Conservation (phyloP, 139 green algal species). For the Spirogloea muscicola region DNA sequence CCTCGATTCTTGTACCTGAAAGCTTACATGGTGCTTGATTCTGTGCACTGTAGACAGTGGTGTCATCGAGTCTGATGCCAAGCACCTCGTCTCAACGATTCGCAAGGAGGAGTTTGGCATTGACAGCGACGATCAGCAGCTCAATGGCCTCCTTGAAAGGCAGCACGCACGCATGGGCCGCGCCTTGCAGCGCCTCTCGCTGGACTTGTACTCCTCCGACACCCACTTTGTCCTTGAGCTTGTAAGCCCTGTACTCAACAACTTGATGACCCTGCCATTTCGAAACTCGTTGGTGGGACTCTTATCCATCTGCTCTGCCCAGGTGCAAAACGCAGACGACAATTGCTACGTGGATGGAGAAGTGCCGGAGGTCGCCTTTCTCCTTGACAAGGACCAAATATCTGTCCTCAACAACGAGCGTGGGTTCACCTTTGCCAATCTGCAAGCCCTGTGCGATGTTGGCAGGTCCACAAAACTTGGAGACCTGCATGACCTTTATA, state of each 20-base stretch:
- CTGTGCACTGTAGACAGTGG: too few species aligned
- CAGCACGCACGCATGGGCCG: not conserved
- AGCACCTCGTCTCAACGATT: not conserved
- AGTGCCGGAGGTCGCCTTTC: not conserved
- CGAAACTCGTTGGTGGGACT: too few species aligned
- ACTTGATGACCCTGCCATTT: too few species aligned
- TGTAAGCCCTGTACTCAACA: too few species aligned
- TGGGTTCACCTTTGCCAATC: not conserved
- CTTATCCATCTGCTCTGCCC: not conserved
- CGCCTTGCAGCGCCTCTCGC: not conserved
- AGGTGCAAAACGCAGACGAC: slow-evolving; percentile 2
- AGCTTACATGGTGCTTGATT: too few species aligned
- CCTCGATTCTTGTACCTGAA: too few species aligned
- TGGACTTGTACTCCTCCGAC: not conserved
- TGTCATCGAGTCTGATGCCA: too few species aligned
- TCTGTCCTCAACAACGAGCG: not conserved
- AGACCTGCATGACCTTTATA: not conserved
- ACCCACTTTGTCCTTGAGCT: slow-evolving; percentile 5
- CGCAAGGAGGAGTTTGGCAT: not conserved
- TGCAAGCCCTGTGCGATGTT: not conserved
- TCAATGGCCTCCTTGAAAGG: not conserved
- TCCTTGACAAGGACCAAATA: not conserved
- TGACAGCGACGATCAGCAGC: not conserved
- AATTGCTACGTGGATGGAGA: not conserved
- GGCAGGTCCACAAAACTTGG: not conserved